Evolutionary conservation across 2,329 filamentous ascomycete genomes (phyloP).

Genomic region (Pseudocercospora ulei): DNA sequence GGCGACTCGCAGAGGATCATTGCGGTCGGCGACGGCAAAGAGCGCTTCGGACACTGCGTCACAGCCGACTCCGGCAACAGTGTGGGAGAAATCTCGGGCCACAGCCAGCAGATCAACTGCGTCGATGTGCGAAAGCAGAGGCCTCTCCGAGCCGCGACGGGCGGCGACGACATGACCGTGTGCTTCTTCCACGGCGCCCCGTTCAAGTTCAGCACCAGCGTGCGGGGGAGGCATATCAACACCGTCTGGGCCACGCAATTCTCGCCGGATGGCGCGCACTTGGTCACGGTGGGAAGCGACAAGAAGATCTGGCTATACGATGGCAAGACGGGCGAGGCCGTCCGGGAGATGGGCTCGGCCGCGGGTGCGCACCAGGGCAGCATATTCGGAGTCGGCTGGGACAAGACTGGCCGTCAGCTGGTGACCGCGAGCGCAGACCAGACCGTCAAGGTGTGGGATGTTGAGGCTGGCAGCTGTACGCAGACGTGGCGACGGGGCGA

Average conservation of each 20-base stretch:
- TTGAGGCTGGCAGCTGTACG: slow-evolving; percentile 62
- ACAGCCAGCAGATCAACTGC: slow-evolving; percentile 81
- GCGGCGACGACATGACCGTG: slow-evolving; percentile 77
- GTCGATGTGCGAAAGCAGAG: slow-evolving; percentile 83
- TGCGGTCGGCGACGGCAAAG: slow-evolving; percentile 87
- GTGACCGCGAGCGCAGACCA: slow-evolving; percentile 90
- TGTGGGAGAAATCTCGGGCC: slow-evolving; percentile 86
- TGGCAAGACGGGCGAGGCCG: slow-evolving; percentile 84
- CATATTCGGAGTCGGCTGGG: slow-evolving; percentile 87
- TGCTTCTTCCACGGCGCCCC: slow-evolving; percentile 90
- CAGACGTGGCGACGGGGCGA: slow-evolving; percentile 80
- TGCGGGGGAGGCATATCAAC: slow-evolving; percentile 68
- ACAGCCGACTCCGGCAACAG: slow-evolving; percentile 93
- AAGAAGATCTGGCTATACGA: slow-evolving; percentile 89
- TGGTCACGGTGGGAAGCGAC: slow-evolving; percentile 90
- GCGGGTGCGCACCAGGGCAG: slow-evolving; percentile 67
- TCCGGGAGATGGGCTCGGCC: slow-evolving; percentile 65
- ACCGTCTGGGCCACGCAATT: slow-evolving; percentile 84
- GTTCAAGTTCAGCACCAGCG: slow-evolving; percentile 89
- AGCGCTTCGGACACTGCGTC: slow-evolving; percentile 87
- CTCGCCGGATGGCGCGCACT: slow-evolving; percentile 69
- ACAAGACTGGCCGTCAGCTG: slow-evolving; percentile 71
- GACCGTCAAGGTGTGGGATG: slow-evolving; percentile 91
- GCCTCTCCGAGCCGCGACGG: slow-evolving; percentile 83
- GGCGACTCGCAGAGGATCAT: slow-evolving; percentile 94